Base-by-base conservation (phyloP, 805 yeast species). In the Yamadazyma phyllophila region DNA sequence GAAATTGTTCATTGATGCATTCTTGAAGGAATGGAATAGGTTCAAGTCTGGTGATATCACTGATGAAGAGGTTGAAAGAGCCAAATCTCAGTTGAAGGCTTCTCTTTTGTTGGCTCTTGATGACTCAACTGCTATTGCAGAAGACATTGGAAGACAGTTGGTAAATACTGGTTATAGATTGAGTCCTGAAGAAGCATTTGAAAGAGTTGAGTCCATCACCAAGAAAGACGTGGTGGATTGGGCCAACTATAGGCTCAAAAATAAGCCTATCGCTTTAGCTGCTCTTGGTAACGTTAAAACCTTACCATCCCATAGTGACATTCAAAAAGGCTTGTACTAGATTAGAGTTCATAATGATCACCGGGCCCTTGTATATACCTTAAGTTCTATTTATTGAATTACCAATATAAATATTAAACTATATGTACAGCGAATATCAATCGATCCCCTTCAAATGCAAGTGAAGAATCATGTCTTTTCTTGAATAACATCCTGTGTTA, bases 61-160 rank as follows among this genome's bases (percentile, higher is more conserved):
- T 2, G 88, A 81, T 16, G 88, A 81, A 38, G 98, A 94, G 69
- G 94, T 94, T 10, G 95, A 84, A 63, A 83, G 96, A 45, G 96
- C 98, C 10, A 94, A 94, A 69, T 83, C 97, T 2, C 97, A 91
- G 68, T 75, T 94, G 53, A 91, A 92, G 69, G 98, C 98, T 1
- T 88, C 97, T 0, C 73, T 94, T 45, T 75, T 94, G 41, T 73
- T 94, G 46, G 87, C 96, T 5, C 74, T 94, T 38, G 99, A 94
- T 65, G 97, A 96, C 50, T 83, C 96, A 11, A 90, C 98, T 7
- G 92, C 97, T 6, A 82, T 90, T 41, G 97, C 97, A 27, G 99
- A 94, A 69, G 98, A 94, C 66, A 89, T 94, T 56, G 99, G 99
- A 24, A 83, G 99, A 67, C 99, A 94, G 66, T 75, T 94, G 45